These are phyloP conservation scores for Eucalyptus polybractea DNA, from an alignment of 345 rosid species.

Conservation along the genomic window DNA sequence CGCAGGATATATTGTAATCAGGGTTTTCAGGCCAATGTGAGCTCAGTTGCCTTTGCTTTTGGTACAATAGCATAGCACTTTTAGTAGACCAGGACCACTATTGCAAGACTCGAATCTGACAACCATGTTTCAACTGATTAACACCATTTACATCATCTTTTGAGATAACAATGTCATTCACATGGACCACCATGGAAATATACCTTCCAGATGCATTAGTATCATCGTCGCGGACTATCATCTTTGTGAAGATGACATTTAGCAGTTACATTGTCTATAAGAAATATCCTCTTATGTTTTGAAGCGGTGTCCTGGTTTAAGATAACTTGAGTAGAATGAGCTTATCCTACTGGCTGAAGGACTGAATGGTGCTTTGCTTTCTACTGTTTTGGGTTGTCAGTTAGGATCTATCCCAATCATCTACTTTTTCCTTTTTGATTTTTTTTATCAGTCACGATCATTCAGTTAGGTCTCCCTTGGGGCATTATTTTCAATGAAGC, in stretches of 20 bases:
- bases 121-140: background rate
- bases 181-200: background rate
- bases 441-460: background rate
- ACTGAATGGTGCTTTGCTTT: background rate
- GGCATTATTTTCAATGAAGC: background rate
- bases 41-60: background rate
- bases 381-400: background rate
- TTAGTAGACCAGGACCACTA: background rate
- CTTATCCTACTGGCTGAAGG: background rate
- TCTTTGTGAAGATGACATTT: background rate
- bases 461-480: background rate
- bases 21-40: background rate
- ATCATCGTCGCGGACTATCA: background rate
- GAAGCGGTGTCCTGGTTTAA: background rate
- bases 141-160: background rate
- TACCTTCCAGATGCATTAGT: background rate
- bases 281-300: background rate
- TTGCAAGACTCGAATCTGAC: background rate
- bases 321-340: background rate
- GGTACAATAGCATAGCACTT: background rate
- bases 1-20: background rate
- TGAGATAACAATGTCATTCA: background rate
- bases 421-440: background rate
- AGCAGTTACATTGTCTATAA: background rate
- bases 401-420: background rate